Evolutionary conservation across 495 filamentous ascomycete species (phyloP), one percentile per base, ranked within the genome.

Genomic region (Neurospora intermedia): DNA sequence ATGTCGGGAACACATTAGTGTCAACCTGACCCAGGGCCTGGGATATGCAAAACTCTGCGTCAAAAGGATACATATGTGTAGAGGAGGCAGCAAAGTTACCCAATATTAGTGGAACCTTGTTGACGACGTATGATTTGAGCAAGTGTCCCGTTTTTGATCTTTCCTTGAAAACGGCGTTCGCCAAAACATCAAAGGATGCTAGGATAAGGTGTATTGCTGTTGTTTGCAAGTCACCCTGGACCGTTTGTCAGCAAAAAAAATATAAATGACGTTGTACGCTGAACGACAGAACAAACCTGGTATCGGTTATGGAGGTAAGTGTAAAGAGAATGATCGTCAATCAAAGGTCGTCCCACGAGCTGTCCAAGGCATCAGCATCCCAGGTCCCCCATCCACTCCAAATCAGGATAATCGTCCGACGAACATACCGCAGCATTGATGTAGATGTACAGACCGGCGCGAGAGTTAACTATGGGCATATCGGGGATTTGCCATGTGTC

Each of bases 401-500:
- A 23, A 40, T 18, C 41, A 13, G 1, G 6, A 18, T 66, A 38
- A 3, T 31, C 15, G 23, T 15, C 54, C 54, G 27, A 35, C 27
- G 27, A n/a, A 80, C 86, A 78, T 84, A 97, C 92, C 83, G 92
- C 86, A 69, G 94, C 89, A 80, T 93, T 94, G 41, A 99, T 84
- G 79, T 95, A 98, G n/a, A 98, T 86, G 80, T 94, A 98, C 75
- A 98, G 84, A 66, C 93, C 93, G 70, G 94, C 94, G 83, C 94
- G 88, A n/a, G 94, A 91, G 79, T 93, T 92, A 13, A 91, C 82
- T 7, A 86, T 82, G 1, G 91, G 90, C 6, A 91, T 81, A 75
- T 94, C 91, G 38, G 89, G 84, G 2, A 96, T 79, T 78, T 77
- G 87, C 78, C 81, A 84, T 76, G 77, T 90, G 78, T 86, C 85